Evolutionary conservation across 306 rosid species (phyloP), one percentile per base, ranked within the genome.

Genomic region (Pachyrhizus erosus): DNA sequence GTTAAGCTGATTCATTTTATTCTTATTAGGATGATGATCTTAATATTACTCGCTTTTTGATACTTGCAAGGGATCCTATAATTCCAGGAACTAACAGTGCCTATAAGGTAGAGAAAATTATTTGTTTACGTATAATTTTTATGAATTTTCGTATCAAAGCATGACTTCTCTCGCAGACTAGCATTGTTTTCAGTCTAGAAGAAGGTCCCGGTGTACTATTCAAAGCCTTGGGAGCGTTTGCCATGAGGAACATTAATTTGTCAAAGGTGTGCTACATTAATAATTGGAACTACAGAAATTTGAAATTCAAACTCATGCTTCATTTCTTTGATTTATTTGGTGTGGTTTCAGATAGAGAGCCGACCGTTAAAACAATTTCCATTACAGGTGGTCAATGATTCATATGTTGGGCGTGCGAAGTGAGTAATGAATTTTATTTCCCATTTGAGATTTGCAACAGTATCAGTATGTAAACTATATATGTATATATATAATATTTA

Each of bases 171-270:
- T 70, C 43, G 61, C 85, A 93, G 97, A 93, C 97, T 40, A 91
- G 96, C 81, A 71, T 93, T 72, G 97, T 88, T 55, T 91, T 93
- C 82, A 85, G 89, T 60, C 84, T 93, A 40, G 91, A 91, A 78
- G 94, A 87, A 89, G 96, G 95, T 31, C 90, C 91, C 2, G 94
- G 90, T 23, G 80, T 87, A 24, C 92, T 93, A 60, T 91, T 93
- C 77, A 91, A 88, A 83, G 97, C 96, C 81, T 77, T 93, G 73
- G 93, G 94, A 33, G 90, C 84, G 46, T 93, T 93, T 86, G 81
- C 96, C 49, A 18, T 89, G 42, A 87, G 97, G 75, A 82, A 83
- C 60, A 89, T 93, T 80, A 88, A 82, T 82, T 79, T 93, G 78
- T 71, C 91, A 21, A 93, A 93, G 94, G 97, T 91, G 54, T 23